Evolutionary conservation across 331 rosid genomes (phyloP), one percentile per base, ranked within the genome.

Genomic region (Acacia pycnantha): DNA sequence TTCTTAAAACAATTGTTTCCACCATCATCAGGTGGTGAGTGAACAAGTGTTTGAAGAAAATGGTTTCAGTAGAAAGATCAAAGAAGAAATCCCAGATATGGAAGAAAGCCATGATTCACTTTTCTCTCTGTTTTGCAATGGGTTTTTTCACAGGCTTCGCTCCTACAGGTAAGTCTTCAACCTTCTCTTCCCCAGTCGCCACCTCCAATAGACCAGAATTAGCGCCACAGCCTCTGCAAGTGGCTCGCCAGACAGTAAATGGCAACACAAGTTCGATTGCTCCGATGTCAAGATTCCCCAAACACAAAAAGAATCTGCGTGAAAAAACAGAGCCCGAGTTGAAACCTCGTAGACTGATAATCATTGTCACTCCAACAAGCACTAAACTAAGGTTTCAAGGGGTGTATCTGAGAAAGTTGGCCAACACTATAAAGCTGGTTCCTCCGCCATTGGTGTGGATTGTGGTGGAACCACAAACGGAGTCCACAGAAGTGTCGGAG

Each of bases 131-230:
- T 80, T 95, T 95, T 82, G 88, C 91, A 10, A 90, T 92, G 93
- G 99, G 99, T 24, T 92, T 95, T 80, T 93, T 95, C 72, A 88
- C 98, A 12, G 99, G 99, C 31, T 90, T 95, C 56, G 94, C 97
- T 86, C 98, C 98, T 68, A 81, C 98, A 11, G 93, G 93, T 47
- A 92, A 90, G 69, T 78, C 87, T 82, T 89, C 91, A 33, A 33
- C 84, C 15, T 89, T 85, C 77, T 59, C 88, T 2, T 84, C 44
- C 72, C 82, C 65, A 74, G 50, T 77, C 71, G 71, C 72, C 58
- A 31, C 79, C 4, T 70, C 97, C 6, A 84, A 84, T 37, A 80
- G 40, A 74, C 56, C 89, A 79, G 76, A 84, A 22, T 51, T 73
- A 59, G 71, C 93, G n/a, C 88, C 88, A 35, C 91, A 84, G 47